These are phyloP conservation scores for Spinacia oleracea DNA, from an alignment of 179 eudicot genomes.

Conservation along the genomic window DNA sequence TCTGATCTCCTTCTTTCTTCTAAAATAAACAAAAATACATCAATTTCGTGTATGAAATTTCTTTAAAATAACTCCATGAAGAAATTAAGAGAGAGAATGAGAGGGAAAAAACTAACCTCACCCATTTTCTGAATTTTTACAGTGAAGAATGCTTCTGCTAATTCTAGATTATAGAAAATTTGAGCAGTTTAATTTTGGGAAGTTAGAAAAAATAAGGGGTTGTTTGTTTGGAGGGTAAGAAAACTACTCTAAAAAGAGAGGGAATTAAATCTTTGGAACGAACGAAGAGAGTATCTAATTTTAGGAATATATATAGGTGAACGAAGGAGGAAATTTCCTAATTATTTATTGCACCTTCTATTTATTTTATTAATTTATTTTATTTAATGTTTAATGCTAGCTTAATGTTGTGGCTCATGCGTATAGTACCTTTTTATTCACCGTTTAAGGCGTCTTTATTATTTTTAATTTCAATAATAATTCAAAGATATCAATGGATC, in stretches of 20 bases:
- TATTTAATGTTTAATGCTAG: not conserved
- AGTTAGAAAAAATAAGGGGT: not conserved
- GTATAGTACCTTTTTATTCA: not conserved
- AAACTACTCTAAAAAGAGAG: not conserved
- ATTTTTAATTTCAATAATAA: not conserved
- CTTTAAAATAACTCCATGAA: not conserved
- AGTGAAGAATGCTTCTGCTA: not conserved
- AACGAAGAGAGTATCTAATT: not conserved
- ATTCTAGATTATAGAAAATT: not conserved
- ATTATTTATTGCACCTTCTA: not conserved
- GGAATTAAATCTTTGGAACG: too few species aligned
- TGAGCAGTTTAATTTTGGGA: not conserved
- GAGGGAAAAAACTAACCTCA: constrained; percentile 23
- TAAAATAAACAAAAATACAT: not conserved
- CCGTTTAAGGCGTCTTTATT: not conserved
- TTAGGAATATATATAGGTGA: not conserved
- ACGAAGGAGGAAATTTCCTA: not conserved
- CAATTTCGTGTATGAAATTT: not conserved
- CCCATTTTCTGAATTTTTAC: constrained; percentile 21
- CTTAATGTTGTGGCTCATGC: not conserved
- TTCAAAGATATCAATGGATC: too few species aligned
- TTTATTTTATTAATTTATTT: not conserved
- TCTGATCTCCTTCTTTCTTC: too few species aligned
- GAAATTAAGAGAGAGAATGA: not conserved
- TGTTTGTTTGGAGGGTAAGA: constrained; percentile 16